phyloP scores from a whole-genome alignment of 257 asterid species.

The Plectranthus barbatus region DNA sequence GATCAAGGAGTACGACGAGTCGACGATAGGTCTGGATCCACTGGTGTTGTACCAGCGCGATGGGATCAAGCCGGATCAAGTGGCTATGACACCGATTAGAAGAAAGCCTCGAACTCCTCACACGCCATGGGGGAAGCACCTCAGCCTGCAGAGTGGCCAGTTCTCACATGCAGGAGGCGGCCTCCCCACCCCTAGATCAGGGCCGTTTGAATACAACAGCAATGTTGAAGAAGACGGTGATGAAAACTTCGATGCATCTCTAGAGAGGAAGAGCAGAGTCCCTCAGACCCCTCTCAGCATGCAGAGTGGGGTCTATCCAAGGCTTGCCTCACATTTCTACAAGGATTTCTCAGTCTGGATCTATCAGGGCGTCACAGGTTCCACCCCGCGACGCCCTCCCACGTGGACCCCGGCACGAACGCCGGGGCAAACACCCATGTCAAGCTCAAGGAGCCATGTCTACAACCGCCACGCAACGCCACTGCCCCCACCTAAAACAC shows the following conservation, averaged over 20 bases:
- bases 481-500: conserved; percentile 17
- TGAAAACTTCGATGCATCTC: conserved; percentile 55
- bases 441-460: conserved; percentile 32
- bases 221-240: conserved; percentile 22
- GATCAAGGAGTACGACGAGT: conserved; percentile 79
- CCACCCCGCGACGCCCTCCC: conserved; percentile 63
- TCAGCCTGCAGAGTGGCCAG: conserved; percentile 46
- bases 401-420: conserved; percentile 74
- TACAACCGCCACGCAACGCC: conserved; percentile 22
- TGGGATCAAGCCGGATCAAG: conserved; percentile 56
- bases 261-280: conserved; percentile 39
- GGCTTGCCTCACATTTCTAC: conserved; percentile 82
- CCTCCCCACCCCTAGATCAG: conserved; percentile 27
- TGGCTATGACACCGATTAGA: conserved; percentile 46
- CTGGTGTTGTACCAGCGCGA: conserved; percentile 59
- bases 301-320: conserved; percentile 47
- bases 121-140: conserved; percentile 43
- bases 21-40: conserved; percentile 69
- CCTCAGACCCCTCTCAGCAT: conserved; percentile 39
- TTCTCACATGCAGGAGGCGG: conserved; percentile 28
- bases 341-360: conserved; percentile 76
- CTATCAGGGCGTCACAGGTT: conserved; percentile 59
- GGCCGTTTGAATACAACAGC: conserved; percentile 22
- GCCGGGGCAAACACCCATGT: conserved; percentile 41
- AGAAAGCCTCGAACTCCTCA: conserved; percentile 30